Conservation (phyloP, 1,139 yeast species). For the Arxiozyma bovina region DNA sequence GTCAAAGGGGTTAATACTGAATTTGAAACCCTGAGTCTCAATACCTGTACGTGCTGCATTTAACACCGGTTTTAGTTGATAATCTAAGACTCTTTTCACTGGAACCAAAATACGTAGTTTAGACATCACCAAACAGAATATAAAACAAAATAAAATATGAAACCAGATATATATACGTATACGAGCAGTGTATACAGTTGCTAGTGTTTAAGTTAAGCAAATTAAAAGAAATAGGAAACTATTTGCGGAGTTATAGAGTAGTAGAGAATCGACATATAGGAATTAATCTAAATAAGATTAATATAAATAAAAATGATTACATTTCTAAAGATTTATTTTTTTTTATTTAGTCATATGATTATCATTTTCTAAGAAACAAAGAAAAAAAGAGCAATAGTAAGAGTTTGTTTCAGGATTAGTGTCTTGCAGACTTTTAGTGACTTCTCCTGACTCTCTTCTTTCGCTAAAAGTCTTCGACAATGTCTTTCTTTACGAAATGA, state of each 20-base stretch:
- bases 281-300: neutral
- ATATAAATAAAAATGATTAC: neutral
- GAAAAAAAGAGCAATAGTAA: neutral
- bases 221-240: neutral
- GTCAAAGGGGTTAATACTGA: slow-evolving; percentile 92
- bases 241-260: too few species aligned
- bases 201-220: too few species aligned
- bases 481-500: neutral
- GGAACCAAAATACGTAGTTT: slow-evolving; percentile 60
- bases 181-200: neutral
- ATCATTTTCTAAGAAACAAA: neutral
- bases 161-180: neutral
- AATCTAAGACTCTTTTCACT: slow-evolving; percentile 88
- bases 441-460: too few species aligned
- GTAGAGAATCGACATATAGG: too few species aligned
- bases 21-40: slow-evolving; percentile 85
- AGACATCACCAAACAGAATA: neutral
- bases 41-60: slow-evolving; percentile 80
- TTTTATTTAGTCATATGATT: neutral
- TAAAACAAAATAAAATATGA: too few species aligned
- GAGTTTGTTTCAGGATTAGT: neutral
- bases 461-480: neutral
- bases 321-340: neutral
- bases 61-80: slow-evolving; percentile 87
- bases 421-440: neutral